Evolutionary conservation across 1,284 basidiomycete genomes (phyloP), one percentile per base, ranked within the genome.

Genomic region (Ceratobasidium sp.): DNA sequence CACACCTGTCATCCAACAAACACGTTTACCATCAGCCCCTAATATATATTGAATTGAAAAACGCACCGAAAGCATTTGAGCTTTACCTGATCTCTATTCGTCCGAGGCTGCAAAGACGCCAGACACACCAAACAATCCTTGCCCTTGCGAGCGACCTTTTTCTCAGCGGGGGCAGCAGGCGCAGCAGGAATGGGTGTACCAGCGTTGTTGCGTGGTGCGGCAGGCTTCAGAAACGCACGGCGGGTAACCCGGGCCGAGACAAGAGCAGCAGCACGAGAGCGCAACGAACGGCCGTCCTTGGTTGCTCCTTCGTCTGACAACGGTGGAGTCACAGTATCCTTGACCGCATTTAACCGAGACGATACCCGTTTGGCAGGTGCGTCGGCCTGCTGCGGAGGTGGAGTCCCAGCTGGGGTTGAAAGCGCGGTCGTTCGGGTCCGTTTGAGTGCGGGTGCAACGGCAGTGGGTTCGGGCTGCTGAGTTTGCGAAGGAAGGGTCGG

Each of bases 111-210:
- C 12, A 70, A 30, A 14, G 18, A 10, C 41, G 41, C 65, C 12
- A 70, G 41, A 18, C 65, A 70, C 10, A 70, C 30, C 28, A 57
- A 36, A 30, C 65, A 70, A 26, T 70, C 65, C 41, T 70, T 70
- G 23, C 65, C 65, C 53, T 70, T 70, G 12, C 65, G 65, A n/a
- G 65, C 65, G 23, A 70, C 53, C 26, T 70, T 70, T 32, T 70
- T 70, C 32, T 70, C 65, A 16, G 16, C 52, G 16, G 52, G 53
- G 3, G 55, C 39, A n/a, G 39, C 26, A 48, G 41, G 52, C 16
- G 53, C 45, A n/a, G 41, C 39, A 1, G 64, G 65, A 30, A 53
- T 43, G 0, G 53, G 23, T 1, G 65, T 70, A 3, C 65, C 62
- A 10, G 62, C 62, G 28, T 30, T 21, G 9, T 45, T 53, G 30